Evolutionary conservation across 176 grass and related monocot genomes (phyloP).

Genomic region (Ensete ventricosum): DNA sequence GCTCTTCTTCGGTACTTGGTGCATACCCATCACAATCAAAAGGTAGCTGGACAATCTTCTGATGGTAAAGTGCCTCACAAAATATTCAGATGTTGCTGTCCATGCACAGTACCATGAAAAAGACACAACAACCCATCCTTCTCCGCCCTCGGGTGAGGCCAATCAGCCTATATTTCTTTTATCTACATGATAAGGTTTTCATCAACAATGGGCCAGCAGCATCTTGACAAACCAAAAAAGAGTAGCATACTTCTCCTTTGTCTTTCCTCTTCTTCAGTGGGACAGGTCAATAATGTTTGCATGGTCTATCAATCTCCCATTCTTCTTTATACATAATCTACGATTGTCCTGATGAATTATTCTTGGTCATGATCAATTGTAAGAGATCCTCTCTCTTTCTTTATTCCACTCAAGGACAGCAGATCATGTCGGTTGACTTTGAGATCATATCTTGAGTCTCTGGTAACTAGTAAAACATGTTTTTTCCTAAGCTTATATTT

Average conservation of each 20-base stretch:
- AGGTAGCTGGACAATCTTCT: slow-evolving; percentile 1
- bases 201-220: not conserved
- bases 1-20: not conserved
- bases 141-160: slow-evolving; percentile 2
- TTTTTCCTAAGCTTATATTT: not conserved
- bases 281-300: not conserved
- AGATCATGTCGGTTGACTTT: too few species aligned
- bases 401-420: too few species aligned
- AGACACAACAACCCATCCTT: slow-evolving; percentile 21
- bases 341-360: not conserved
- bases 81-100: slow-evolving; percentile 12
- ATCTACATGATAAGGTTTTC: slow-evolving; percentile 19
- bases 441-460: too few species aligned
- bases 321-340: not conserved
- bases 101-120: slow-evolving; percentile 21
- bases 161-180: not conserved
- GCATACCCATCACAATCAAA: not conserved
- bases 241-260: not conserved
- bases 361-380: too few species aligned
- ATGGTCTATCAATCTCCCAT: not conserved
- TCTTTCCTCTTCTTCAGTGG: not conserved
- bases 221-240: not conserved
- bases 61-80: not conserved
- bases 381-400: too few species aligned
- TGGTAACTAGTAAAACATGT: not conserved